Percentiles rank a stretch among this genome's conserved stretches.
phyloP scores from a whole-genome alignment of 2,329 filamentous ascomycete species.

The Eutypella sp. region DNA sequence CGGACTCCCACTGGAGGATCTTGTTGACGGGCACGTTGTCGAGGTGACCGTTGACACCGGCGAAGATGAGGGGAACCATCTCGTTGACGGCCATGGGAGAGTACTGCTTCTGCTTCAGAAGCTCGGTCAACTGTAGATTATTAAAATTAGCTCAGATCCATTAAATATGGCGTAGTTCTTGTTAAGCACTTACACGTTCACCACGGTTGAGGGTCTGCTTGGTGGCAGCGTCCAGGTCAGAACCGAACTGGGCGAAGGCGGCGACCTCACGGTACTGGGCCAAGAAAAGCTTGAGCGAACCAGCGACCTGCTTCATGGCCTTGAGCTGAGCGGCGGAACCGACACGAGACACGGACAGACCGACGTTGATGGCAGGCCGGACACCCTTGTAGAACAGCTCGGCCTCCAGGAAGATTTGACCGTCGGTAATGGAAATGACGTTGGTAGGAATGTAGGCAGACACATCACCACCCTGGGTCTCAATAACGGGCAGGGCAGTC shows the following conservation, averaged over 20 bases:
- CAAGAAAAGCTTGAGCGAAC: slow-evolving; percentile 99
- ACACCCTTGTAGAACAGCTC: slow-evolving; percentile 99
- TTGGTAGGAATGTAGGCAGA: slow-evolving; percentile 99
- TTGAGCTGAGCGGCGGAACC: slow-evolving; percentile 99
- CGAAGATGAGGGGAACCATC: slow-evolving; percentile 99
- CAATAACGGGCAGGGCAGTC: slow-evolving; percentile 95
- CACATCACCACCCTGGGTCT: slow-evolving; percentile 99
- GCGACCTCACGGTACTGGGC: slow-evolving; percentile 99
- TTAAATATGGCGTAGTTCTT: slow-evolving; percentile 2
- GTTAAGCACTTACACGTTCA: slow-evolving; percentile 73
- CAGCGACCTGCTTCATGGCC: slow-evolving; percentile 99
- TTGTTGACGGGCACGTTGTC: slow-evolving; percentile 84
- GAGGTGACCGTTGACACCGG: slow-evolving; percentile 96
- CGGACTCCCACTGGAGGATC: slow-evolving; percentile 89
- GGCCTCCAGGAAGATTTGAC: slow-evolving; percentile 98
- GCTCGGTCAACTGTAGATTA: slow-evolving; percentile 69
- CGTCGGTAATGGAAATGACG: slow-evolving; percentile 99
- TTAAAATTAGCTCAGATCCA: slow-evolving; percentile 11
- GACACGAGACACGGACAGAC: slow-evolving; percentile 99
- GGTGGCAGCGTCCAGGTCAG: slow-evolving; percentile 96
- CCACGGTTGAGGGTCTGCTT: slow-evolving; percentile 98
- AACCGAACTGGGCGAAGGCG: slow-evolving; percentile 99
- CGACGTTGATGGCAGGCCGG: slow-evolving; percentile 99
- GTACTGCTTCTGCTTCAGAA: slow-evolving; percentile 99
- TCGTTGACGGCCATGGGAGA: slow-evolving; percentile 97